Evolutionary conservation across 2,329 filamentous ascomycete genomes (phyloP).

Genomic region (Arachnopeziza araneosa): DNA sequence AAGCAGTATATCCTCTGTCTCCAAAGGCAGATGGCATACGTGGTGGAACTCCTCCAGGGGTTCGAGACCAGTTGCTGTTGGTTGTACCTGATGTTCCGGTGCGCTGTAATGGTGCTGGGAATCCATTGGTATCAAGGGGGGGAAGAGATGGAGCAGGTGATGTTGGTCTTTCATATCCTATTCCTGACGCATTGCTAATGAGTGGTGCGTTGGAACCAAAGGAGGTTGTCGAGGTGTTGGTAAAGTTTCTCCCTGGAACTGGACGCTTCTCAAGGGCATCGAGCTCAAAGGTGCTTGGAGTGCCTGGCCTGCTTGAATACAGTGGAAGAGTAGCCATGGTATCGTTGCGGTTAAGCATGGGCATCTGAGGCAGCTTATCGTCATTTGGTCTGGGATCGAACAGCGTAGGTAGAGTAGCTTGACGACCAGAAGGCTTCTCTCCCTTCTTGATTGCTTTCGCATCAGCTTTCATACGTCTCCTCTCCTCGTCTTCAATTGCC

Average conservation of each 20-base stretch:
- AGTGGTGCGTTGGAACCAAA: slow-evolving; percentile 61
- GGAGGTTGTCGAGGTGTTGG: slow-evolving; percentile 46
- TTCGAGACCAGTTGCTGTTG: slow-evolving; percentile 22
- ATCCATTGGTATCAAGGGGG: slow-evolving; percentile 19
- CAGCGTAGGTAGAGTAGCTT: slow-evolving; percentile 64
- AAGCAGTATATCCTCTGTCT: slow-evolving; percentile 26
- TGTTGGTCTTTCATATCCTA: slow-evolving; percentile 42
- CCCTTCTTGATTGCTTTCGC: slow-evolving; percentile 46
- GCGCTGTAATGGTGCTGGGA: slow-evolving; percentile 21
- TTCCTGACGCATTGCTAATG: slow-evolving; percentile 51
- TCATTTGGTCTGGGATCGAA: slow-evolving; percentile 42
- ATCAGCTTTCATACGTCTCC: slow-evolving; percentile 48
- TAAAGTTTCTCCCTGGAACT: slow-evolving; percentile 35
- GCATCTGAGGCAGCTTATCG: slow-evolving; percentile 52
- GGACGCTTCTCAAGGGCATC: slow-evolving; percentile 47
- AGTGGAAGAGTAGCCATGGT: slow-evolving; percentile 56
- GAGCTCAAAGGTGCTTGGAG: slow-evolving; percentile 46
- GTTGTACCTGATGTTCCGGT: slow-evolving; percentile 24
- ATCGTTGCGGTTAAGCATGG: slow-evolving; percentile 52
- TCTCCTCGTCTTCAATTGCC: slow-evolving; percentile 74
- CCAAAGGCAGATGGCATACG: slow-evolving; percentile 27
- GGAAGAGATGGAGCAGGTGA: slow-evolving; percentile 27
- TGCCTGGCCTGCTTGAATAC: slow-evolving; percentile 56
- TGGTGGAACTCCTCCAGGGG: slow-evolving; percentile 14
- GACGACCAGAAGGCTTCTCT: slow-evolving; percentile 45